Evolutionary conservation across 768 basidiomycete genomes (phyloP).

Genomic region (Lactarius indigo): DNA sequence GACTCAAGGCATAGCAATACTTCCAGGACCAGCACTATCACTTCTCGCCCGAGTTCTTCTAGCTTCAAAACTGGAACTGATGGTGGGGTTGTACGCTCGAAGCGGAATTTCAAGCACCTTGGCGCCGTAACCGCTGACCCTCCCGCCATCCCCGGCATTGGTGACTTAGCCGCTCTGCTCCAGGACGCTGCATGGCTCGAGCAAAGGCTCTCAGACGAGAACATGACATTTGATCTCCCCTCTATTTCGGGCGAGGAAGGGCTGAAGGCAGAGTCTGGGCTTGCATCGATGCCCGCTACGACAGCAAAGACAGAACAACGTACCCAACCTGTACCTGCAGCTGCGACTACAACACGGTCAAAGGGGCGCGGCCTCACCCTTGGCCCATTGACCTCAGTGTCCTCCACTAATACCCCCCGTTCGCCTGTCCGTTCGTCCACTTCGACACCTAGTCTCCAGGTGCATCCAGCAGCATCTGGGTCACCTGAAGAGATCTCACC

Average conservation of each 20-base stretch:
- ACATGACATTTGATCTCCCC: slow-evolving; percentile 27
- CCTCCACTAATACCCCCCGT: not conserved
- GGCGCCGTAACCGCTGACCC: slow-evolving; percentile 31
- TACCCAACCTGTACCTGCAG: slow-evolving; percentile 15
- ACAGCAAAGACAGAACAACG: not conserved
- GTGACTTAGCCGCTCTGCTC: slow-evolving; percentile 52
- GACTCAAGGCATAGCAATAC: slow-evolving; percentile 8
- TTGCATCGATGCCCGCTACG: not conserved
- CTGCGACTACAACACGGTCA: slow-evolving; percentile 11
- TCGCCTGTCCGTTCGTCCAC: slow-evolving; percentile 16
- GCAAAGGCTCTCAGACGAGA: slow-evolving; percentile 47
- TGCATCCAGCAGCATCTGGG: slow-evolving; percentile 30
- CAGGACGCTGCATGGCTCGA: slow-evolving; percentile 60
- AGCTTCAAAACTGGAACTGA: slow-evolving; percentile 24
- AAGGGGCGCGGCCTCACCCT: slow-evolving; percentile 19
- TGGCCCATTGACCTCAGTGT: not conserved
- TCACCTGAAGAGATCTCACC: slow-evolving; percentile 34
- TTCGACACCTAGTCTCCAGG: slow-evolving; percentile 21
- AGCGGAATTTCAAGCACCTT: slow-evolving; percentile 27
- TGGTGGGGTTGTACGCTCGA: slow-evolving; percentile 26
- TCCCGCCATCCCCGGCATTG: slow-evolving; percentile 45
- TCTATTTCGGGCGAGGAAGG: slow-evolving; percentile 10
- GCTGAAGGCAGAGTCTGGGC: not conserved
- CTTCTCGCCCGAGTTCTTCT: slow-evolving; percentile 20
- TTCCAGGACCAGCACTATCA: slow-evolving; percentile 23